A percentile compares a stretch with the other conserved stretches of the same genome.
Conservation (phyloP, 1,284 basidiomycete genomes). For the Cystobasidium sp. region DNA sequence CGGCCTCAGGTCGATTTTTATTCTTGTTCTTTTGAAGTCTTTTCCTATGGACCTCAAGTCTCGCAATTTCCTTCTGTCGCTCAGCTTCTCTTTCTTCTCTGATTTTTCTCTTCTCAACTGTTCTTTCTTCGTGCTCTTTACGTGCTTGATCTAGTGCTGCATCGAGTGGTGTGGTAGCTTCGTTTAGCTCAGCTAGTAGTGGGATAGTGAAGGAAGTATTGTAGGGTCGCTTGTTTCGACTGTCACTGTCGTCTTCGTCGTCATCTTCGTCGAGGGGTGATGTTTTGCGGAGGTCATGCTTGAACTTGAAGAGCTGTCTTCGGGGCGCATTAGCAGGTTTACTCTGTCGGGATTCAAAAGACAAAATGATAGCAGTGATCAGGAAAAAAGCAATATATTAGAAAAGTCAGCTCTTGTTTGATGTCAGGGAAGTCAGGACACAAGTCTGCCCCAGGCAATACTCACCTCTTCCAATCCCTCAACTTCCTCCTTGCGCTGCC, state of each 20-base stretch:
- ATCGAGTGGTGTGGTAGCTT: neutral
- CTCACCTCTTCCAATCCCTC: conserved; percentile 6
- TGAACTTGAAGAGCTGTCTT: conserved; percentile 23
- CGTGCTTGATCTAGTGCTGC: conserved; percentile 5
- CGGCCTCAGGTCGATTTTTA: neutral
- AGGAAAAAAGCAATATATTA: neutral
- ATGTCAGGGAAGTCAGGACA: neutral
- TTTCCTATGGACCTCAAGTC: neutral
- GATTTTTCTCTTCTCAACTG: neutral
- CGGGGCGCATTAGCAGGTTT: conserved; percentile 12
- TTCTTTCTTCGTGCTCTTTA: conserved; percentile 2
- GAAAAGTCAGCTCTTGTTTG: neutral
- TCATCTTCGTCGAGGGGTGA: neutral
- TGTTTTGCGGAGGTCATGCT: neutral
- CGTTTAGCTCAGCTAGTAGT: neutral
- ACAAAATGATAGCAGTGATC: neutral
- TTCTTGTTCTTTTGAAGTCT: conserved; percentile 13
- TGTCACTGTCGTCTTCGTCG: neutral
- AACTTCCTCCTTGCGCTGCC: neutral
- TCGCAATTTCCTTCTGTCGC: neutral
- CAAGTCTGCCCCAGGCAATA: neutral
- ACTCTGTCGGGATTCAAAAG: neutral
- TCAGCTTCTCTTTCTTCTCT: conserved; percentile 1
- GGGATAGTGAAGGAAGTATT: neutral
- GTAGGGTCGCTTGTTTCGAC: neutral